Evolutionary conservation across 306 rosid genomes (phyloP).

Genomic region (Hippophae rhamnoides): DNA sequence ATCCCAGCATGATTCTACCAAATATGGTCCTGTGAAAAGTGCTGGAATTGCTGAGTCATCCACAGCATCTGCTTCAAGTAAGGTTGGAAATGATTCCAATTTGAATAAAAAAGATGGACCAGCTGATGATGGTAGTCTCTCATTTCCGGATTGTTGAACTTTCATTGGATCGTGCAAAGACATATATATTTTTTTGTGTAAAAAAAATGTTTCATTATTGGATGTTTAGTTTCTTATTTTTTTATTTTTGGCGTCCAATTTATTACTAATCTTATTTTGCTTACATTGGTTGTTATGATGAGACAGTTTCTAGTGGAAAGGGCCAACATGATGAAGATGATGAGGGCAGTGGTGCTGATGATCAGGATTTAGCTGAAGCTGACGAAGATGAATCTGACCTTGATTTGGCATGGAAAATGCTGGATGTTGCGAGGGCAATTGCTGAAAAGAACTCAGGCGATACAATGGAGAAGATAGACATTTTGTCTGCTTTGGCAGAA

Average conservation of each 20-base stretch:
- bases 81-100: slow-evolving; percentile 38
- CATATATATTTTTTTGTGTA: background rate
- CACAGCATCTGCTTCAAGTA: slow-evolving; percentile 43
- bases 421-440: slow-evolving; percentile 94
- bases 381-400: slow-evolving; percentile 96
- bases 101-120: slow-evolving; percentile 36
- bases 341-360: slow-evolving; percentile 60
- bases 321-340: slow-evolving; percentile 49
- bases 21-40: slow-evolving; percentile 50
- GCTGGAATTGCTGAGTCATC: slow-evolving; percentile 58
- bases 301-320: slow-evolving; percentile 47
- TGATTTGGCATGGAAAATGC: slow-evolving; percentile 98
- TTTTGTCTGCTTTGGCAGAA: slow-evolving; percentile 82
- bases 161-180: background rate
- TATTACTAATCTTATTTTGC: slow-evolving; percentile 5
- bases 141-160: slow-evolving; percentile 7
- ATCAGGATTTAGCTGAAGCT: slow-evolving; percentile 47
- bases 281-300: slow-evolving; percentile 13
- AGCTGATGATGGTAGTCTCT: slow-evolving; percentile 49
- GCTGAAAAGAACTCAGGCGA: slow-evolving; percentile 64
- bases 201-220: background rate
- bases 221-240: slow-evolving; percentile 1
- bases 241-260: background rate
- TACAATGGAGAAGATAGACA: slow-evolving; percentile 86
- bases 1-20: slow-evolving; percentile 47